These are phyloP conservation scores for Erysimum cheiri DNA, from an alignment of 441 rosid genomes.

Conservation along the genomic window DNA sequence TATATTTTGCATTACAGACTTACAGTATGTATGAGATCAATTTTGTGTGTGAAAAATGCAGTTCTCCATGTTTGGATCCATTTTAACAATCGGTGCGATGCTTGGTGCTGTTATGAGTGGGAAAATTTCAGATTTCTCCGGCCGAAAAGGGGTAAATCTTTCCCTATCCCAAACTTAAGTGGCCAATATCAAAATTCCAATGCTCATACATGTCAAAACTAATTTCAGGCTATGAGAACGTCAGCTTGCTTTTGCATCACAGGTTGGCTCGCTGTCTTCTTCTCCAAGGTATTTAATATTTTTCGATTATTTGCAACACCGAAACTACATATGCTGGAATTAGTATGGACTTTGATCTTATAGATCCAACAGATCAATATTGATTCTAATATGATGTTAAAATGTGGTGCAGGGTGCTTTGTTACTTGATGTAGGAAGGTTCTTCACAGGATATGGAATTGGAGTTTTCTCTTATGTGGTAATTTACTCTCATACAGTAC, in stretches of 20 bases:
- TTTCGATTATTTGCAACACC: conserved; percentile 1
- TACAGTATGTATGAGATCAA: conserved; percentile 4
- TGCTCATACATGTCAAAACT: conserved; percentile 1
- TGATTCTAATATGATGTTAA: neutral
- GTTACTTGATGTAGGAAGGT: conserved; percentile 77
- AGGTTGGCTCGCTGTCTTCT: conserved; percentile 81
- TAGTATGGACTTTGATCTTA: neutral
- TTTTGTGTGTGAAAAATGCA: conserved; percentile 36
- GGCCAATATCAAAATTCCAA: neutral
- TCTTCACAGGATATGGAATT: conserved; percentile 83
- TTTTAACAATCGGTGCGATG: conserved; percentile 91
- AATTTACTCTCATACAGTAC: conserved; percentile 20
- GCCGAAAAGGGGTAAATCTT: conserved; percentile 81
- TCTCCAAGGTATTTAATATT: conserved; percentile 52
- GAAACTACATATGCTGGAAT: neutral
- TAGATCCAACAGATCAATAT: neutral
- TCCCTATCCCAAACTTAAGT: neutral
- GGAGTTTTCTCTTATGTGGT: conserved; percentile 94
- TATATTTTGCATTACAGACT: neutral
- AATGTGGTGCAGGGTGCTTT: conserved; percentile 55
- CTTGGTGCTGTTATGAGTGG: conserved; percentile 89
- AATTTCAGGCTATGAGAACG: conserved; percentile 79
- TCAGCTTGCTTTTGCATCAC: conserved; percentile 73
- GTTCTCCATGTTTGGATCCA: conserved; percentile 96
- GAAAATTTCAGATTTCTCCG: conserved; percentile 65